Base-by-base conservation (phyloP, 345 rosid species). In the Acer campestre region DNA sequence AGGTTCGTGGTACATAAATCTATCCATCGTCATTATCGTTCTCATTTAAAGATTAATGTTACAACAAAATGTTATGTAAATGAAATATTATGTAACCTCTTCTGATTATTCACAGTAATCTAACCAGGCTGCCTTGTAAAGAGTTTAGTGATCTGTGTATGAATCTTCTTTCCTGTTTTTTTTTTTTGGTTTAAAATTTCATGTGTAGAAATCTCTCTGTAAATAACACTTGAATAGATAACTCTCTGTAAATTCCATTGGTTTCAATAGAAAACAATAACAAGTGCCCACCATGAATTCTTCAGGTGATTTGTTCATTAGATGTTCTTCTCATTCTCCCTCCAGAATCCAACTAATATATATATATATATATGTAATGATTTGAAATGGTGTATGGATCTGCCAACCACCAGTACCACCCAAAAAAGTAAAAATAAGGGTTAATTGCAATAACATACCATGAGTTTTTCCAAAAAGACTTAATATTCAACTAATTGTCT, bases 91-190 rank as follows among this genome's bases (percentile, higher is more conserved):
- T 69, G 51, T 31, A 59, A 68, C 8, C 27, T 13, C 16, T 23
- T 23, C 22, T 74, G 78, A 69, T 49, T 27, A 68, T 49, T n/a
- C 11, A 67, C 2, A 69, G 66, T 27, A 2, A 48, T 46, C 65
- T 4, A 62, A 49, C 58, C 40, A 64, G 69, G 31, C 18, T 75
- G n/a, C 17, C 10, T 51, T 62, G 64, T 22, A 58, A 31, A 31
- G 42, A 74, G 35, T 67, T 73, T 17, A 44, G 68, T 58, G 61
- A 58, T 27, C 18, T 56, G 58, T 67, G 67, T n/a, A 73, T 56
- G 61, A 42, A 56, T 56, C 38, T 61, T 46, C 51, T 65, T 62
- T 10, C n/a, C 38, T 35, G 0, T 35, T 4, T 35, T 35, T 35
- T 42, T 29, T 42, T 35, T 10, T 53, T 53, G n/a, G 5, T 46